These are phyloP conservation scores for Trichoderma cornu-damae DNA, from an alignment of 2,329 filamentous ascomycete species.

Conservation along the genomic window DNA sequence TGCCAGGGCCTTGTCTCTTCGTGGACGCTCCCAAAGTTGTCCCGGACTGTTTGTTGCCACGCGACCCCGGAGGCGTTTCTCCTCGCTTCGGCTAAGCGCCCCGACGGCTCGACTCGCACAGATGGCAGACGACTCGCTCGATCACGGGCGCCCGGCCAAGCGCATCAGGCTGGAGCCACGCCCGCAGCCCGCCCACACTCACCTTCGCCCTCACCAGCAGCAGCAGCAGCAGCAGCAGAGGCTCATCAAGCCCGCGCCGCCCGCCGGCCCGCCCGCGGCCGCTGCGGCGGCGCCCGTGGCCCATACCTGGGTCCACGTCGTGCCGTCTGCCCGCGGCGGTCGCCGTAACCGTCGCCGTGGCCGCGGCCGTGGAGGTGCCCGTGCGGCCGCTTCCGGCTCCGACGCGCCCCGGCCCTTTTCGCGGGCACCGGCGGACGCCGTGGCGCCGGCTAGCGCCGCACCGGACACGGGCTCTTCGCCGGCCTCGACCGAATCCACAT, in stretches of 20 bases:
- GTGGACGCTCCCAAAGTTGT: not conserved
- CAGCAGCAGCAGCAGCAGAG: too few relatives aligned
- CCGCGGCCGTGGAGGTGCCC: not conserved
- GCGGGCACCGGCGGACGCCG: constrained; percentile 3
- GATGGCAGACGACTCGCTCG: constrained; percentile 21
- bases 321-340: not conserved
- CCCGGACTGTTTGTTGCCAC: not conserved
- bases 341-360: not conserved
- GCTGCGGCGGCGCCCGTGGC: not conserved
- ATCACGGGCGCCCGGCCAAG: constrained; percentile 23
- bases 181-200: not conserved
- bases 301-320: not conserved
- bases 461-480: not conserved
- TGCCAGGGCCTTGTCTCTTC: not conserved
- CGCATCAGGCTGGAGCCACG: constrained; percentile 23
- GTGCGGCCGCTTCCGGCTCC: not conserved
- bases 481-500: not conserved
- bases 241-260: not conserved
- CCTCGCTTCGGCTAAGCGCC: not conserved
- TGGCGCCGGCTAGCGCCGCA: not conserved
- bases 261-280: not conserved
- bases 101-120: constrained; percentile 2
- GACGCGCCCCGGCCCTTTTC: constrained; percentile 14
- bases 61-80: not conserved
- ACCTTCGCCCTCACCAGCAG: not conserved